Base-by-base conservation (phyloP, 305 asterid genomes). In the Plantago lanceolata region DNA sequence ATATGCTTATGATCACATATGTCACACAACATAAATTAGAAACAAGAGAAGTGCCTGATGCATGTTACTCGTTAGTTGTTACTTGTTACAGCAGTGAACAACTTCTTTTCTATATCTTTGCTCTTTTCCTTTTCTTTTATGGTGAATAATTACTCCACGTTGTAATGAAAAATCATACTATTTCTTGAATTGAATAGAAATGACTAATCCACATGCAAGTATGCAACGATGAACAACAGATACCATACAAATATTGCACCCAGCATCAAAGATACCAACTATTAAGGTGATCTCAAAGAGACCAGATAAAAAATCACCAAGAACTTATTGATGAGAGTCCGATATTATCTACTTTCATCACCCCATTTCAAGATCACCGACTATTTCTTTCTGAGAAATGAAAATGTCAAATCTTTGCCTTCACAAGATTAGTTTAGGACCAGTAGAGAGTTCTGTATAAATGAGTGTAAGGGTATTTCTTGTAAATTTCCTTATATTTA, bases 11-110 rank as follows among this genome's bases (percentile, higher is more conserved):
- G 7, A 40, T 49, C 53, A 26, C 52, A 17, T 47, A 40, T 44
- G 29, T 21, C n/a, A 57, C 48, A 58, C 51, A 49, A 19, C 55
- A 65, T 51, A 51, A 51, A 54, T 47, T 31, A 47, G 51, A 47
- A 33, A 40, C n/a, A 40, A 59, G 53, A 68, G 48, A 68, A 43
- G 16, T 28, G 44, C 9, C 15, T 13, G 40, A 57, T 28, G 18
- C 21, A 53, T 19, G 33, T 54, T 44, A 54, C 21, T n/a, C 2
- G 28, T 24, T 24, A 24, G 28, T 24, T 24, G 28, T 24, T n/a
- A n/a, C n/a, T n/a, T n/a, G 44, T 35, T 35, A 4, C 44, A 35
- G 2, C 8, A 13, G 13, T 7, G 8, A 35, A 35, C 1, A 8
- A 0, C 9, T 40, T 12, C 9, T 40, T 40, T 40, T 40, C 11